phyloP scores from a whole-genome alignment of 164 flowering plant genomes.

The Umbellularia californica region DNA sequence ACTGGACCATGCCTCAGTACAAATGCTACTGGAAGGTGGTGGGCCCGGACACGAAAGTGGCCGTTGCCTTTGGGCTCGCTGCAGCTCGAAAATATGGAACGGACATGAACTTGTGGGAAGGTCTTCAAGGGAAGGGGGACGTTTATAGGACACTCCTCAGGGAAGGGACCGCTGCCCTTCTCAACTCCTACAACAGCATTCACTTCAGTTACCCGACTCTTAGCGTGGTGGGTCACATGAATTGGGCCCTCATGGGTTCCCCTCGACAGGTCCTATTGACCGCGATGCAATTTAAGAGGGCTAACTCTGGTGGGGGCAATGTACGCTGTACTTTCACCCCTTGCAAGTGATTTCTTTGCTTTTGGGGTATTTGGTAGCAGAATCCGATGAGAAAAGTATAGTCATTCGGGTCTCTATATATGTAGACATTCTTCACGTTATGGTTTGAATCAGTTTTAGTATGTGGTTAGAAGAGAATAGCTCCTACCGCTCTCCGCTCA shows the following conservation, averaged over 20 bases:
- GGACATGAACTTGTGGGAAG: conserved; percentile 58
- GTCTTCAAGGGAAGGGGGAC: conserved; percentile 74
- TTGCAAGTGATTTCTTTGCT: conserved; percentile 51
- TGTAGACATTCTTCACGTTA: too few relatives aligned
- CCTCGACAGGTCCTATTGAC: conserved; percentile 44
- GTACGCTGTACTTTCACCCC: conserved; percentile 54
- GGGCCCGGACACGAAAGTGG: conserved; percentile 69
- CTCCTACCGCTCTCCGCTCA: too few relatives aligned
- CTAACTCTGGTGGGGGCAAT: conserved; percentile 58
- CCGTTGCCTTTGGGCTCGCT: conserved; percentile 54
- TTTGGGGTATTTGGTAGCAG: not conserved
- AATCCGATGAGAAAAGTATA: too few relatives aligned
- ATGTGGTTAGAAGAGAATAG: too few relatives aligned
- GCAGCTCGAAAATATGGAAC: conserved; percentile 70
- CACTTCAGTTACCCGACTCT: conserved; percentile 53
- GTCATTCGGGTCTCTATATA: too few relatives aligned
- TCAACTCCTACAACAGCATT: conserved; percentile 76
- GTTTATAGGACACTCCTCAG: conserved; percentile 76
- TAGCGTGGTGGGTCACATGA: conserved; percentile 38
- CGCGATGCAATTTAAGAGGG: conserved; percentile 68
- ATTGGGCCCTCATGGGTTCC: conserved; percentile 56
- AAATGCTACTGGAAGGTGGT: conserved; percentile 83
- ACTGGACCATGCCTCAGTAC: conserved; percentile 70
- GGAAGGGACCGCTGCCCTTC: conserved; percentile 77
- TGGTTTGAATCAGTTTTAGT: too few relatives aligned